These are phyloP conservation scores for Paxillus involutus DNA, from an alignment of 768 basidiomycete genomes.

Conservation along the genomic window DNA sequence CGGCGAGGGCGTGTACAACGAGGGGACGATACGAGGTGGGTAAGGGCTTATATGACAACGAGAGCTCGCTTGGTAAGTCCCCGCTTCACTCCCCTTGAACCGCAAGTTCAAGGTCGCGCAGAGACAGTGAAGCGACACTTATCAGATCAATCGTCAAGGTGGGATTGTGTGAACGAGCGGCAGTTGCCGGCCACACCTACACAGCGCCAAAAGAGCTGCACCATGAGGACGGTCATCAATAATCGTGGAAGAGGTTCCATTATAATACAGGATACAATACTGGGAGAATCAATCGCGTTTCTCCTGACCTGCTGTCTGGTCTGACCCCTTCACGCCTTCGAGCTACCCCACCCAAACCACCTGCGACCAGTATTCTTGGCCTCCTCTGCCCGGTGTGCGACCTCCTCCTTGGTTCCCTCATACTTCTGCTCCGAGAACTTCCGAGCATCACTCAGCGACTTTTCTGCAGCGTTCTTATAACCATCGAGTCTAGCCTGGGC, in stretches of 20 bases:
- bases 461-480: slow-evolving; percentile 26
- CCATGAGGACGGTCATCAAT: no score
- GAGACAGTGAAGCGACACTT: background rate
- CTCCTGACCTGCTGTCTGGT: no score
- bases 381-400: slow-evolving; percentile 18
- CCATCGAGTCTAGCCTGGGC: slow-evolving; percentile 23
- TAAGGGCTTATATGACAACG: background rate
- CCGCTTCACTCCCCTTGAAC: background rate
- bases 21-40: background rate
- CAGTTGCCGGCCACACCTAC: background rate
- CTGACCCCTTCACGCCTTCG: slow-evolving; percentile 11
- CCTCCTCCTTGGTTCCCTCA: slow-evolving; percentile 30
- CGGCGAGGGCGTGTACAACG: background rate
- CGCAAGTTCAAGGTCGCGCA: no score
- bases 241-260: background rate
- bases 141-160: background rate
- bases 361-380: slow-evolving; percentile 29
- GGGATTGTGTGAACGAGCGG: background rate
- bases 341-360: slow-evolving; percentile 42
- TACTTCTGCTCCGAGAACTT: slow-evolving; percentile 26
- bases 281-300: no score
- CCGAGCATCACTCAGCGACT: slow-evolving; percentile 22
- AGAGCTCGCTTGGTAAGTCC: background rate
- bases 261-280: no score
- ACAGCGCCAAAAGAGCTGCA: no score